Conservation (phyloP, 441 rosid genomes). For the Geranium incanum region DNA sequence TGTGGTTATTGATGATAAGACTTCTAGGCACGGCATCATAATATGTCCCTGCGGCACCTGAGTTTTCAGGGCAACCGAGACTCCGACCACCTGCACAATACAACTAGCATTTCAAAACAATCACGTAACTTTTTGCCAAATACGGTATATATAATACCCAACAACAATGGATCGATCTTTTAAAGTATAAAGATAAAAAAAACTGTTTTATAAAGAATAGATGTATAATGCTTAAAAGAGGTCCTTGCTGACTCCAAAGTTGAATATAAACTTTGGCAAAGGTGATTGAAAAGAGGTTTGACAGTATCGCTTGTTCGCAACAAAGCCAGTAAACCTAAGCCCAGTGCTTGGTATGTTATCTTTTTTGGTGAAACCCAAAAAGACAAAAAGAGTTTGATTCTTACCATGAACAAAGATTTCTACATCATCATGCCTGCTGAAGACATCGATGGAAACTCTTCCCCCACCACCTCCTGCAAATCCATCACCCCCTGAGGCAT, state of each 20-base stretch:
- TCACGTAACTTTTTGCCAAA: background rate
- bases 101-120: conserved; percentile 9
- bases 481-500: conserved; percentile 95
- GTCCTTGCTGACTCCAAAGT: background rate
- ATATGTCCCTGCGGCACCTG: conserved; percentile 95
- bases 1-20: conserved; percentile 79
- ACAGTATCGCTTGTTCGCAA: background rate
- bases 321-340: background rate
- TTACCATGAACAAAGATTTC: conserved; percentile 85
- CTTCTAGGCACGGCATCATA: conserved; percentile 96
- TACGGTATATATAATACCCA: background rate
- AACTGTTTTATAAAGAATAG: background rate
- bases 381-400: conserved; percentile 3
- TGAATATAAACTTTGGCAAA: background rate
- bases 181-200: background rate
- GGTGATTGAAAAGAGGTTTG: background rate
- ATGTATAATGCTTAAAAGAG: background rate
- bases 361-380: background rate
- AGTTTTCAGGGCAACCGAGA: conserved; percentile 70
- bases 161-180: background rate
- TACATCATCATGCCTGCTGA: conserved; percentile 93
- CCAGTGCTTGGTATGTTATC: background rate
- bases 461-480: conserved; percentile 99
- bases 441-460: conserved; percentile 84
- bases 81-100: conserved; percentile 73